phyloP scores from a whole-genome alignment of 192 early-diverging fungal genomes.

The Diversispora epigaea region DNA sequence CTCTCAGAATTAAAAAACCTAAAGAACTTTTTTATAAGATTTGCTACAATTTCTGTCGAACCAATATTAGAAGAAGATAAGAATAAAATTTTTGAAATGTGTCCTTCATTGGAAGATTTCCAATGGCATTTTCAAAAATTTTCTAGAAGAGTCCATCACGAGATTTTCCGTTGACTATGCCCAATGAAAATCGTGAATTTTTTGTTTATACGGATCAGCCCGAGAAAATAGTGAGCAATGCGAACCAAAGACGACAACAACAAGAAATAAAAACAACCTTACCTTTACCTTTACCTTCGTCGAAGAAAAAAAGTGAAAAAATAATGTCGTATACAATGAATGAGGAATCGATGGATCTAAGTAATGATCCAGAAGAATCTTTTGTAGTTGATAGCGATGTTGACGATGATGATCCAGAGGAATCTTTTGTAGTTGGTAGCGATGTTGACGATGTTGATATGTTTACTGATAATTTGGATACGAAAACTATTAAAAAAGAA shows the following conservation, averaged over 20 bases:
- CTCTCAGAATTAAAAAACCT: constrained; percentile 6
- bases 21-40: neutral
- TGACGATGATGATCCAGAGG: neutral
- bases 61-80: neutral
- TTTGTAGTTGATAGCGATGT: neutral
- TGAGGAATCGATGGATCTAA: neutral
- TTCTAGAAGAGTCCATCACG: no score
- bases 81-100: neutral
- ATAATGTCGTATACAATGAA: no score
- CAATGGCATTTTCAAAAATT: neutral
- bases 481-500: neutral
- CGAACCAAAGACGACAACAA: no score
- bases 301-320: no score
- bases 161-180: no score
- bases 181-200: no score
- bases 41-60: neutral
- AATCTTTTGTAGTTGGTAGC: neutral
- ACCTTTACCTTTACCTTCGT: no score
- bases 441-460: neutral
- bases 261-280: no score
- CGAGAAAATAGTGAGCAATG: no score
- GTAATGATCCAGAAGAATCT: neutral
- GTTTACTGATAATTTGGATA: constrained; percentile 3
- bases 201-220: no score
- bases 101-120: constrained; percentile 2